These are phyloP conservation scores for Nowakowskiella sp. DNA, from an alignment of 192 early-diverging fungal species.

Conservation along the genomic window DNA sequence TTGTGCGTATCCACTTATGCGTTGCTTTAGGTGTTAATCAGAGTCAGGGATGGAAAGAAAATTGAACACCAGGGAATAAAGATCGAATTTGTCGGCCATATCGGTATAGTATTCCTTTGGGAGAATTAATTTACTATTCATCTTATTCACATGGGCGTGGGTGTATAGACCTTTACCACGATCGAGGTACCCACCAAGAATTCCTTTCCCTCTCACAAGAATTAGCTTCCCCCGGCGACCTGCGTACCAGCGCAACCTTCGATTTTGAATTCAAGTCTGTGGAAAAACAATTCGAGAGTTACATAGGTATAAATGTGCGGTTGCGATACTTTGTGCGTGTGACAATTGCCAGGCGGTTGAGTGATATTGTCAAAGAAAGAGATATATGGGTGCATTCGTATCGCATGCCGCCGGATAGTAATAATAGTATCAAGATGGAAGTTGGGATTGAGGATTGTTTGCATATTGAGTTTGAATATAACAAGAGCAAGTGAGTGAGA, in stretches of 20 bases:
- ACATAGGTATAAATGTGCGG: constrained; percentile 97
- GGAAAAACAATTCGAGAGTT: constrained; percentile 99
- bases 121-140: constrained; percentile 11
- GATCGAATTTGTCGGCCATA: constrained; percentile 97
- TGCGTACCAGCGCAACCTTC: constrained; percentile 69
- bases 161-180: constrained; percentile 79
- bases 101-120: constrained; percentile 56
- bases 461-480: constrained; percentile 99
- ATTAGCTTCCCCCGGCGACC: constrained; percentile 87
- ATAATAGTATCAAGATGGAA: constrained; percentile 98
- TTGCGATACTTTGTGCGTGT: constrained; percentile 95
- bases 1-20: constrained; percentile 2
- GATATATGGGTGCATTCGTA: constrained; percentile 99
- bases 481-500: constrained; percentile 80
- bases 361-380: constrained; percentile 82
- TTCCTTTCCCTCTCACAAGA: constrained; percentile 91
- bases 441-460: constrained; percentile 99
- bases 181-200: constrained; percentile 90
- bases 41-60: constrained; percentile 80
- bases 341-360: constrained; percentile 75
- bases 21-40: constrained; percentile 54
- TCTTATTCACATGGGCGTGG: not conserved
- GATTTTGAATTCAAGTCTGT: constrained; percentile 99
- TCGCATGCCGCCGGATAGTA: constrained; percentile 80
- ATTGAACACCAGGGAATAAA: constrained; percentile 98